Conservation (phyloP, 2,329 filamentous ascomycete species). For the Hypoxylon sp. region DNA sequence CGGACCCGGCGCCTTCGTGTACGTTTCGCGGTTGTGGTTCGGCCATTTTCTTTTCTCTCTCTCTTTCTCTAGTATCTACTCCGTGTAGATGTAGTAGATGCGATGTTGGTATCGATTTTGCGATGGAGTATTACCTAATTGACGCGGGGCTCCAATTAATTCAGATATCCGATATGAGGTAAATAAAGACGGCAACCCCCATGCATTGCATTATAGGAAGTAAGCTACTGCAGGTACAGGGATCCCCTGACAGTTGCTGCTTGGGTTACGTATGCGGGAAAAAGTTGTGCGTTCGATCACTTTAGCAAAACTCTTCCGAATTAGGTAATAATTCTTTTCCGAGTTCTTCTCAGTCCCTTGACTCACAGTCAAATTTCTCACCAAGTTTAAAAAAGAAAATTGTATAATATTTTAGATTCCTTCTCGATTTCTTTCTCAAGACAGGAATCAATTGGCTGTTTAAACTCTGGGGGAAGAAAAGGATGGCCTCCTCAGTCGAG, state of each 20-base stretch:
- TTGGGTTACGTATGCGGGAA: neutral
- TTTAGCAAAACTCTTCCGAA: conserved; percentile 20
- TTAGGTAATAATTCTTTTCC: conserved; percentile 23
- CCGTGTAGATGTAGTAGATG: neutral
- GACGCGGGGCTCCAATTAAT: conserved; percentile 5
- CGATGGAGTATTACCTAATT: neutral
- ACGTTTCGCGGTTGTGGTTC: conserved; percentile 69
- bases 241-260: neutral
- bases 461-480: neutral
- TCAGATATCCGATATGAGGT: neutral
- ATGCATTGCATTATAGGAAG: neutral
- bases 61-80: neutral
- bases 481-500: conserved; percentile 4
- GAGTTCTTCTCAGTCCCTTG: conserved; percentile 7
- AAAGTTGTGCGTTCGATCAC: neutral
- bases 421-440: no score
- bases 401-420: no score
- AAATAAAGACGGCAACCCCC: neutral
- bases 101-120: conserved; percentile 5
- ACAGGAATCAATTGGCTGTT: no score
- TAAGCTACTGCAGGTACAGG: conserved; percentile 17
- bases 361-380: conserved; percentile 22
- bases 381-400: no score
- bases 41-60: conserved; percentile 67
- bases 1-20: conserved; percentile 71